Base-by-base conservation (phyloP, 352 stramenopile genomes). In the Phytopythium delawarense region DNA sequence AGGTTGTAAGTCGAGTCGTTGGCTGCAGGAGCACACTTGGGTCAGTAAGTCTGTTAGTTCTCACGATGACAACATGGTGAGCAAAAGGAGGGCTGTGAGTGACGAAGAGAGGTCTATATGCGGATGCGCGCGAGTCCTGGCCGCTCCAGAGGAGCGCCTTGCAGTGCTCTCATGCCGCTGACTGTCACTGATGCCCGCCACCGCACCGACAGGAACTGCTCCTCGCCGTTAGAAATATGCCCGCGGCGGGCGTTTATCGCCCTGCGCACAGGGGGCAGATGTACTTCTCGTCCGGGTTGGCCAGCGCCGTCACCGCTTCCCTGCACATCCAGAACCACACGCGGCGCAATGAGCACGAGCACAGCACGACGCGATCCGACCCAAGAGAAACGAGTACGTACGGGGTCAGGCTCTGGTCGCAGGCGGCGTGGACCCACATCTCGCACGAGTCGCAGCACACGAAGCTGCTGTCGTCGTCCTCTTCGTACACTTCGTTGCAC, bases 401-500 rank as follows among this genome's bases (percentile, higher is more conserved):
- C 72, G 84, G 67, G 23, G 79, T 87, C 23, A 96, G 71, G 61
- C 69, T 78, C 28, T 75, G 45, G 59, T 96, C 87, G 64, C 87
- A 96, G 8, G 72, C 74, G 5, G 72, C 80, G 67, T 96, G 87
- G 20, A 96, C 79, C 87, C 87, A 96, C 68, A 94, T 89, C 62
- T 96, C 87, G 55, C 87, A 96, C 53, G 84, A 90, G 65, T 96
- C 87, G 69, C 87, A 96, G 76, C 87, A 96, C 25, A 96, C 83
- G 63, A 96, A 96, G 39, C 76, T 88, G 63, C 75, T 91, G 52
- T 77, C 75, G 63, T 96, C 87, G 69, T 96, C 84, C 45, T 94
- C 84, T 63, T 96, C 87, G 69, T 96, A 96, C 15, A 79, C 75
- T 55, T 79, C 72, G 66, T 88, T 94, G 77, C 87, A 96, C 59